Evolutionary conservation across 495 filamentous ascomycete genomes (phyloP), one percentile per base, ranked within the genome.

Genomic region (Hypoxylon trugodes): DNA sequence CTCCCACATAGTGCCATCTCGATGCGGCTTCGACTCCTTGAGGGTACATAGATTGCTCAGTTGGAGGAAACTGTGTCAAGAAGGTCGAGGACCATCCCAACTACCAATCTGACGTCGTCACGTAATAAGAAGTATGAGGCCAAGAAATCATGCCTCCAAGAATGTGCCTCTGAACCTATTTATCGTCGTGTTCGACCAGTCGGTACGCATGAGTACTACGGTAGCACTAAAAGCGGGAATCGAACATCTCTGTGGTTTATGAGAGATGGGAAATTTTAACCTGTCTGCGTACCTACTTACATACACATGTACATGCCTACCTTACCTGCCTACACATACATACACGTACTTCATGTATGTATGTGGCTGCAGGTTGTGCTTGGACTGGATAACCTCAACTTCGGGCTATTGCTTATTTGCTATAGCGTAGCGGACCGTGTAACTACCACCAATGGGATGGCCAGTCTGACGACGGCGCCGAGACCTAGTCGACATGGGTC

Each of bases 211-310:
- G 58, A 58, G 47, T 59, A 48, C 58, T 40, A 67, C 58, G 40
- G 64, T 67, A 67, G 47, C 48, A 67, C 28, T 36, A 15, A 28
- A 32, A 41, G 46, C 56, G 57, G 63, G 56, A 66, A 61, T 61
- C 50, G 47, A 49, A 38, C 12, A 24, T 62, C 42, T 49, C 58
- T 37, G 36, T 32, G 30, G 43, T 41, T 26, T 22, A 24, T 32
- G 37, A 50, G 38, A 56, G 50, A 50, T 55, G 59, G 51, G 37
- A 51, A 57, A 53, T 33, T 36, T 38, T 43, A 50, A 46, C 50
- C 35, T 45, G 16, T 21, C n/a, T 40, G 22, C 43, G 19, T 47
- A 52, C 19, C 19, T 59, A 35, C 46, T 8, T 52, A 45, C 41
- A 7, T 45, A 28, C 41, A 26, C 28, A 28, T 8, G 10, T 30